Base-by-base conservation (phyloP, 2,329 filamentous ascomycete species). In the Byssothecium circinans region DNA sequence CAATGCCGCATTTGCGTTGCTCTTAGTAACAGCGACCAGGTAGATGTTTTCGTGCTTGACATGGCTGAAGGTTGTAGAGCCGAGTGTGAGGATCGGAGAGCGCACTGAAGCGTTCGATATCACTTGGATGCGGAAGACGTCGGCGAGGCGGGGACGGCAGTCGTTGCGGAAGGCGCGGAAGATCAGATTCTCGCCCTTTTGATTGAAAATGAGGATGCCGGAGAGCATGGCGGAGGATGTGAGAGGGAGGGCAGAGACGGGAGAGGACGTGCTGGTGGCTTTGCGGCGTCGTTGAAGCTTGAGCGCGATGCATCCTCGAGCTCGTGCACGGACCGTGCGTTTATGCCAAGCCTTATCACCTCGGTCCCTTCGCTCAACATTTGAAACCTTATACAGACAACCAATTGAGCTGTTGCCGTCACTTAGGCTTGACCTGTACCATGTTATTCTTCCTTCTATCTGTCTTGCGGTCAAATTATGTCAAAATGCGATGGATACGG, bases 21-120 rank as follows among this genome's bases (percentile, higher is more conserved):
- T 96, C 79, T 97, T 99, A 49, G 91, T 97, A 62, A 99, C 89
- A 15, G 92, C 94, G 45, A 97, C 92, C 61, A 99, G 75, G 74
- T 97, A 99, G 69, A 99, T 96, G 72, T 99, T 99, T 71, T 99
- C 94, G 76, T 96, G 92, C 74, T 96, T 96, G 75, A 99, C 92
- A 85, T 99, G 94, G 79, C 91, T 96, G 75, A 99, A 99, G 38
- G 95, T 99, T 47, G 94, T 99, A 71, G 90, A 96, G 56, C 95
- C 94, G 48, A 99, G 84, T 4, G 94, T 99, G 63, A 99, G 81
- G 74, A 99, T 97, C 50, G 94, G 94, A 59, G 94, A 97, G 60
- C 95, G 90, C 51, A 99, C 94, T 73, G 96, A 91, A 43, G 94
- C 87, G 72, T 99, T 99, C 63, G 91, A 96, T 72, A 99, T 97